Conservation (phyloP, 2,329 filamentous ascomycete genomes). For the Paecilomyces variotii region DNA sequence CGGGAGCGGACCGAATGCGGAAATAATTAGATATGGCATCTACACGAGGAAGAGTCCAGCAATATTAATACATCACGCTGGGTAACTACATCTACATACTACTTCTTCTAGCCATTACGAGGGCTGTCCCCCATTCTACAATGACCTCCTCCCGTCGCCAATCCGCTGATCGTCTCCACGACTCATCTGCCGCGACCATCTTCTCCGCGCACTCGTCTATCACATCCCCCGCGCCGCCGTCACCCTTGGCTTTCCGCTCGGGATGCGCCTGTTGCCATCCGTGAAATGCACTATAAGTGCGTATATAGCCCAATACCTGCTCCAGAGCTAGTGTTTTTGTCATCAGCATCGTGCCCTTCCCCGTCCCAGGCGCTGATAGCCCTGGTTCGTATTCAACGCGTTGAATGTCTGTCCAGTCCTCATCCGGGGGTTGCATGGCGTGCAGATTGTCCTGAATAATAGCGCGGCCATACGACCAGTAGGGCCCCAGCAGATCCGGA, state of each 20-base stretch:
- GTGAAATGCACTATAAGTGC: slow-evolving; percentile 54
- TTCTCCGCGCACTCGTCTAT: slow-evolving; percentile 56
- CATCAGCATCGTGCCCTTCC: slow-evolving; percentile 43
- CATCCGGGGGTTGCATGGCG: slow-evolving; percentile 44
- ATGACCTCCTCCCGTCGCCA: slow-evolving; percentile 51
- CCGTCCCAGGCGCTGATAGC: slow-evolving; percentile 30
- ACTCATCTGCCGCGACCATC: slow-evolving; percentile 46
- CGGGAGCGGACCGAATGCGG: not conserved
- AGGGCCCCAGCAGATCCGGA: slow-evolving; percentile 46
- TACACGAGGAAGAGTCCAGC: no score
- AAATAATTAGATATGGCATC: not conserved
- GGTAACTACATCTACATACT: not conserved
- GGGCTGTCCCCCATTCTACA: slow-evolving; percentile 54
- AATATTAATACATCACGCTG: no score
- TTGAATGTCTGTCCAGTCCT: slow-evolving; percentile 46
- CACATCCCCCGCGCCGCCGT: slow-evolving; percentile 53
- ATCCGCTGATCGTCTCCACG: slow-evolving; percentile 31
- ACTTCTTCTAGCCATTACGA: slow-evolving; percentile 43
- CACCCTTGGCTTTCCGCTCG: slow-evolving; percentile 39
- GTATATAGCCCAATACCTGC: slow-evolving; percentile 52
- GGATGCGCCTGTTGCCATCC: slow-evolving; percentile 53
- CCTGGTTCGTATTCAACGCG: slow-evolving; percentile 53
- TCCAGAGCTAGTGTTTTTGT: slow-evolving; percentile 47
- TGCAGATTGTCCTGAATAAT: slow-evolving; percentile 47
- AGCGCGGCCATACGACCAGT: slow-evolving; percentile 54